Evolutionary conservation across 2,329 filamentous ascomycete species (phyloP).

Genomic region (Cladosporium sp.): DNA sequence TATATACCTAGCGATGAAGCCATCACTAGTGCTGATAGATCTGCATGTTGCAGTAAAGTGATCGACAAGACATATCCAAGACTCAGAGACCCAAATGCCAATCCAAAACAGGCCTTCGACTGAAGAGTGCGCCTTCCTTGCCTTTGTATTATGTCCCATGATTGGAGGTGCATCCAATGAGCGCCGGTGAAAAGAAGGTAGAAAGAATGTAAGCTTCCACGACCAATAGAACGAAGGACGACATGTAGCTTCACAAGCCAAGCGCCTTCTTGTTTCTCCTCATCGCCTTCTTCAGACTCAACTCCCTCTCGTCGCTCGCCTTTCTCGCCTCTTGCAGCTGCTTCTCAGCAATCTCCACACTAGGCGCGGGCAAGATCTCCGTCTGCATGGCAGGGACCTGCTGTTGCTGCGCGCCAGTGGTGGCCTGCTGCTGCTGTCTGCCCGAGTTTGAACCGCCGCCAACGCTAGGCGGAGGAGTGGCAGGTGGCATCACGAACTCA

Average conservation of each 20-base stretch:
- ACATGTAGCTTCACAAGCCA: conserved; percentile 15
- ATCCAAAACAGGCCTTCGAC: background rate
- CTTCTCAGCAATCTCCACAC: conserved; percentile 29
- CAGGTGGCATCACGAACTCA: conserved; percentile 36
- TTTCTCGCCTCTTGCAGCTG: conserved; percentile 28
- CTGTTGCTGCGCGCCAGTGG: conserved; percentile 10
- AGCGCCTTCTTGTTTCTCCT: conserved; percentile 34
- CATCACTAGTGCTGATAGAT: background rate
- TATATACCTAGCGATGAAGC: conserved; percentile 8
- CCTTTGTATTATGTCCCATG: background rate
- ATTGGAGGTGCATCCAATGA: no score
- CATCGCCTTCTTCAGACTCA: conserved; percentile 28
- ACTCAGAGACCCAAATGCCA: no score
- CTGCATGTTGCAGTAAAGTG: background rate
- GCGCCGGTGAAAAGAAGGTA: background rate
- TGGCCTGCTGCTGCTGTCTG: conserved; percentile 2
- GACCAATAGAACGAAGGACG: background rate
- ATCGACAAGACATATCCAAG: background rate
- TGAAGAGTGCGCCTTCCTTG: background rate
- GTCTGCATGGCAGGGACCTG: conserved; percentile 10
- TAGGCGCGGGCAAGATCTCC: conserved; percentile 13
- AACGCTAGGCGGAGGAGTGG: conserved; percentile 26
- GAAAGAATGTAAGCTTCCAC: background rate
- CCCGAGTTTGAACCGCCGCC: conserved; percentile 7
- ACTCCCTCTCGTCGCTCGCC: conserved; percentile 33